Conservation (phyloP, 768 basidiomycete species). For the Boletus tomentosulus region DNA sequence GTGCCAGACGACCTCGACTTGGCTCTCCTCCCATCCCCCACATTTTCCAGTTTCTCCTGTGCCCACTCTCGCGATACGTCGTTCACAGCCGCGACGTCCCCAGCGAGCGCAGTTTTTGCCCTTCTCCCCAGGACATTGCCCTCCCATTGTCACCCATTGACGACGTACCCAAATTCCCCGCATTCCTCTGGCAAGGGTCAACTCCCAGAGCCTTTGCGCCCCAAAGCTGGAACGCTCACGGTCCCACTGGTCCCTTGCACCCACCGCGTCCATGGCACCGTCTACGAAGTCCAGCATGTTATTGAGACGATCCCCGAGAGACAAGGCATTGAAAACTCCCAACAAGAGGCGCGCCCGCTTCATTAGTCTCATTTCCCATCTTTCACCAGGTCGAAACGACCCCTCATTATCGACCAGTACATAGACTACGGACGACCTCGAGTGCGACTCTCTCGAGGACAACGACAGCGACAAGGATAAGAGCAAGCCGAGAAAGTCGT, state of each 20-base stretch:
- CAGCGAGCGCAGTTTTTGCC: constrained; percentile 17
- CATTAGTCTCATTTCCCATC: constrained; percentile 29
- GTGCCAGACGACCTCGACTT: constrained; percentile 26
- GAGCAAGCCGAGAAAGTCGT: constrained; percentile 10
- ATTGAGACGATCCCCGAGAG: constrained; percentile 14
- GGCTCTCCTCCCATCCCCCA: constrained; percentile 22
- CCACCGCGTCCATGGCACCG: constrained; percentile 26
- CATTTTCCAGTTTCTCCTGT: constrained; percentile 26
- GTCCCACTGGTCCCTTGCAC: constrained; percentile 30
- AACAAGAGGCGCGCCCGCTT: constrained; percentile 29
- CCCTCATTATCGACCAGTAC: constrained; percentile 3
- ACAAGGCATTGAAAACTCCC: constrained; percentile 23
- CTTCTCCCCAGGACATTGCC: constrained; percentile 22
- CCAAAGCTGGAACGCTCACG: constrained; percentile 10
- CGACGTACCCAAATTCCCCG: not conserved
- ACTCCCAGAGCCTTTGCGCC: constrained; percentile 2
- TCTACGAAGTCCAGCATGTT: constrained; percentile 8
- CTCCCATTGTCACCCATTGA: constrained; percentile 24
- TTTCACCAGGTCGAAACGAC: constrained; percentile 28
- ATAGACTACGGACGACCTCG: constrained; percentile 4
- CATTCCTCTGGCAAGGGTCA: not conserved
- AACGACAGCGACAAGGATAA: constrained; percentile 17
- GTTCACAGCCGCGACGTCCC: constrained; percentile 22
- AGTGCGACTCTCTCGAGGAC: constrained; percentile 14
- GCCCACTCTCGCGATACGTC: too few species aligned